Percentiles rank a stretch among this genome's conserved stretches.
Conservation (phyloP, 306 rosid species). For the Herpetospermum pedunculosum region DNA sequence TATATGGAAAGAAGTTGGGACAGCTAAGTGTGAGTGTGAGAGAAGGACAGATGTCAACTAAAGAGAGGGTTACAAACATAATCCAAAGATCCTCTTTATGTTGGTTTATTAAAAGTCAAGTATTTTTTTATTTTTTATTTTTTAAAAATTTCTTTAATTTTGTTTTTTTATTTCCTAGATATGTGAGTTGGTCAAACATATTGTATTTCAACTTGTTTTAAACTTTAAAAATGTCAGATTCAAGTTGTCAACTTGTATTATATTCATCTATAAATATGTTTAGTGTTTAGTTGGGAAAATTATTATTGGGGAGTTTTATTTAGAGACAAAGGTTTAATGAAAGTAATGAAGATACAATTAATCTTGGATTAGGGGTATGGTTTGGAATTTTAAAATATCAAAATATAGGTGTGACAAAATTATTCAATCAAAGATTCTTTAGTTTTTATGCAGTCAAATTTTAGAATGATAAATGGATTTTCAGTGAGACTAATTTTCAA, state of each 20-base stretch:
- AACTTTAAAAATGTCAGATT: neutral
- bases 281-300: neutral
- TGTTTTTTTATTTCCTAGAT: neutral
- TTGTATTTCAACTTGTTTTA: neutral
- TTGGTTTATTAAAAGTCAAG: neutral
- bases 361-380: neutral
- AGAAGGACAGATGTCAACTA: neutral
- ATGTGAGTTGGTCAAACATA: conserved; percentile 1
- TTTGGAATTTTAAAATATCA: neutral
- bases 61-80: neutral
- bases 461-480: too few species aligned
- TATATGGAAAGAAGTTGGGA: neutral
- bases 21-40: neutral
- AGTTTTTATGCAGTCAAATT: too few species aligned
- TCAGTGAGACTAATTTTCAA: too few species aligned
- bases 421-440: too few species aligned
- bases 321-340: neutral
- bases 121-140: too few species aligned
- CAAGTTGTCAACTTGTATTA: neutral
- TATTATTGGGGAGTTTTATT: neutral
- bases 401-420: neutral
- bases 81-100: conserved; percentile 4
- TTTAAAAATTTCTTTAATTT: neutral
- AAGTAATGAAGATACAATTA: neutral
- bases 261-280: neutral